These are phyloP conservation scores for Sanguinoderma infundibulare DNA, from an alignment of 1,284 basidiomycete genomes.

Conservation along the genomic window DNA sequence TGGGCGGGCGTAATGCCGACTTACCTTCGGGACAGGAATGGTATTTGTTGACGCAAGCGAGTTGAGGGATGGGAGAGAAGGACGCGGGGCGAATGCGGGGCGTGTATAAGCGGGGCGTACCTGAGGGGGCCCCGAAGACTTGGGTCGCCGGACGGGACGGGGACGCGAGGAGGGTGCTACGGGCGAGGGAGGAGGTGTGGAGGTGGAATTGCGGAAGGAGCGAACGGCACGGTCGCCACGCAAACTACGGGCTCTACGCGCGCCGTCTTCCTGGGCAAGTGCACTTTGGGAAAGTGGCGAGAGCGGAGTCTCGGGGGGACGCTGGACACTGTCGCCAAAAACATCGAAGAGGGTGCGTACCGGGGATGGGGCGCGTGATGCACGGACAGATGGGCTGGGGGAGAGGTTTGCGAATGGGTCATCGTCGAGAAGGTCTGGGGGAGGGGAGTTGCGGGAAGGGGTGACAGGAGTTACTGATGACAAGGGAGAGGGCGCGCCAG, in stretches of 20 bases:
- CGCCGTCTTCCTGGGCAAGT: constrained; percentile 8
- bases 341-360: constrained; percentile 27
- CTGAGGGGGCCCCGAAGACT: constrained; percentile 43
- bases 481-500: constrained; percentile 25
- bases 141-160: constrained; percentile 35
- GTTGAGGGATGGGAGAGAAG: constrained; percentile 69
- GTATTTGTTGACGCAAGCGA: constrained; percentile 63
- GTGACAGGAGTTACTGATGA: constrained; percentile 21
- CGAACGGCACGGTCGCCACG: constrained; percentile 16
- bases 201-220: constrained; percentile 21
- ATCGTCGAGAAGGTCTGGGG: constrained; percentile 60
- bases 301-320: constrained; percentile 26
- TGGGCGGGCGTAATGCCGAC: constrained; percentile 20
- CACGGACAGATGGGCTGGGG: constrained; percentile 31
- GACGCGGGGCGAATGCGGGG: constrained; percentile 43
- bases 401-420: constrained; percentile 71
- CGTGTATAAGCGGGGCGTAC: constrained; percentile 50
- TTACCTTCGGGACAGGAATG: constrained; percentile 60
- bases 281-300: constrained; percentile 31
- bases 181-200: constrained; percentile 30
- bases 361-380: constrained; percentile 24
- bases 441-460: constrained; percentile 34
- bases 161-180: constrained; percentile 22
- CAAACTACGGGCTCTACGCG: constrained; percentile 6
- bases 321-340: constrained; percentile 13